Conservation (phyloP, 345 rosid genomes). For the Cardamine resedifolia region DNA sequence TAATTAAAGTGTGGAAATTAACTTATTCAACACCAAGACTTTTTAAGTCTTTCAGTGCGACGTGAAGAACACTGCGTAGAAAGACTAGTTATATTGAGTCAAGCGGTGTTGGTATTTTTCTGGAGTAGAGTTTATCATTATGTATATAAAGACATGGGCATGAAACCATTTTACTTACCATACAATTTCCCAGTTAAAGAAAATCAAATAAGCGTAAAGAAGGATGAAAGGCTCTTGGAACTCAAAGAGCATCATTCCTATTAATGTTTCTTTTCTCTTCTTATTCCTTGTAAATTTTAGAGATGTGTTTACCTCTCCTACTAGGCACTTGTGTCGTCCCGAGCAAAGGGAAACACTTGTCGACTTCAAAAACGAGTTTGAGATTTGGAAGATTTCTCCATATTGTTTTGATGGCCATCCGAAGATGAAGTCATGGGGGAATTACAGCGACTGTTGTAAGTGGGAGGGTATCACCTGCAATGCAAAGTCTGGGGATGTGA, state of each 20-base stretch:
- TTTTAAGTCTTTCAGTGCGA: no score
- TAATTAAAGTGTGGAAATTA: no score
- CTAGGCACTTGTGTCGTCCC: neutral
- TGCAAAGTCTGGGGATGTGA: neutral
- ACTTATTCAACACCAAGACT: no score
- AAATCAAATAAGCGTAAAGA: neutral
- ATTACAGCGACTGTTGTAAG: neutral
- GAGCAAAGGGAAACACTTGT: neutral
- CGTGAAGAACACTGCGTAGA: no score
- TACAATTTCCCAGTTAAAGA: neutral
- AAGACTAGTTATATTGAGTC: neutral
- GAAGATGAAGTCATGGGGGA: neutral
- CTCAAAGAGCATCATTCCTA: neutral
- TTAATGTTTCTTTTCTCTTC: neutral
- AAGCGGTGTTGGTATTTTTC: neutral
- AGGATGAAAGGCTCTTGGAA: neutral
- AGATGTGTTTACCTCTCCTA: neutral
- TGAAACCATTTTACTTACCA: neutral
- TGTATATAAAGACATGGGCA: neutral
- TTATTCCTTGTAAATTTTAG: neutral
- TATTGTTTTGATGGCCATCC: neutral
- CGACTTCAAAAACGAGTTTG: slow-evolving; percentile 3
- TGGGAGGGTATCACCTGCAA: slow-evolving; percentile 13
- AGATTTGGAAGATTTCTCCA: neutral
- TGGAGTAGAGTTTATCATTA: neutral